A percentile compares a stretch with the other conserved stretches of the same genome.
Conservation (phyloP, 768 basidiomycete genomes). For the Cyclocybe aegerita region DNA sequence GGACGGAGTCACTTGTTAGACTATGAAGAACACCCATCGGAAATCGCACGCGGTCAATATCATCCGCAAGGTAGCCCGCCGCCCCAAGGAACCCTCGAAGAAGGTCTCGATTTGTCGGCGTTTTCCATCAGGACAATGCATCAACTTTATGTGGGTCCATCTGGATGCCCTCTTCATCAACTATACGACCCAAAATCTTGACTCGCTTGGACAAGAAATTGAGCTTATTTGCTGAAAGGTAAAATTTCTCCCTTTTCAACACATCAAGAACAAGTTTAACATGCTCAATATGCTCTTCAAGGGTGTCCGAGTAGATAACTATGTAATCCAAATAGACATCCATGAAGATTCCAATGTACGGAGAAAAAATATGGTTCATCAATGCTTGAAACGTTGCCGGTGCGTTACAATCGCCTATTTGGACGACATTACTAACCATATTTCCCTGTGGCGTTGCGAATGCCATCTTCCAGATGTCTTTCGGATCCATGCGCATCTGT, state of each 20-base stretch:
- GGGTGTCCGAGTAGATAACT: conserved; percentile 34
- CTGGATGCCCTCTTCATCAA: conserved; percentile 32
- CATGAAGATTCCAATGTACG: too few species aligned
- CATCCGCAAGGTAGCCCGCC: conserved; percentile 25
- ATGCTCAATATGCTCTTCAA: conserved; percentile 30
- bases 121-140: conserved; percentile 25
- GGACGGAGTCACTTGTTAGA: conserved; percentile 14
- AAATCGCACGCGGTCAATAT: conserved; percentile 25
- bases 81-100: conserved; percentile 27
- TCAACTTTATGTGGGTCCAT: conserved; percentile 46
- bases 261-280: conserved; percentile 26
- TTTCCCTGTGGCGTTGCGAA: too few species aligned
- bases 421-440: too few species aligned
- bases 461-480: too few species aligned
- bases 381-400: too few species aligned
- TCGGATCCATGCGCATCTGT: too few species aligned
- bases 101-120: conserved; percentile 26
- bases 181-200: conserved; percentile 18
- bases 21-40: conserved; percentile 33
- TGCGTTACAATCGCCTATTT: too few species aligned
- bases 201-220: conserved; percentile 24
- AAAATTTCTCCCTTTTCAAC: conserved; percentile 27
- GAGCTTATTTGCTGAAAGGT: conserved; percentile 30
- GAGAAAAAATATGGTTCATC: too few species aligned
- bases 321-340: conserved; percentile 17